phyloP scores from a whole-genome alignment of 495 filamentous ascomycete genomes.

The Penicillium longicatenatum region DNA sequence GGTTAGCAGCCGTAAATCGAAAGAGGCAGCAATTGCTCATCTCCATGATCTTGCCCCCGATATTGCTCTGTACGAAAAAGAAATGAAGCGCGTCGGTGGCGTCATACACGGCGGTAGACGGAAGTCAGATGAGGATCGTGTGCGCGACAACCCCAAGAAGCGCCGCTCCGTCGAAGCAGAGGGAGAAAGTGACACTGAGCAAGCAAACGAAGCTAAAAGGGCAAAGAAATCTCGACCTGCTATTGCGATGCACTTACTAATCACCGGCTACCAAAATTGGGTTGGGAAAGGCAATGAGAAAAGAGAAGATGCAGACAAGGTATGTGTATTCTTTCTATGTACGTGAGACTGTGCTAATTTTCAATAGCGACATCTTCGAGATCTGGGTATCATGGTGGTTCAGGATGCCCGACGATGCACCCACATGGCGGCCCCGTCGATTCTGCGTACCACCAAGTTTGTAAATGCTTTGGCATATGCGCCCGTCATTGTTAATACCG shows the following conservation, averaged over 20 bases:
- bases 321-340: constrained; percentile 43
- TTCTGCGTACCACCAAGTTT: constrained; percentile 92
- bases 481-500: constrained; percentile 69
- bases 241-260: constrained; percentile 68
- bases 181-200: constrained; percentile 56
- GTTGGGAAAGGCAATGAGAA: constrained; percentile 59
- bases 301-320: constrained; percentile 78
- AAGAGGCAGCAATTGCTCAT: constrained; percentile 73
- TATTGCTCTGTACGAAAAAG: constrained; percentile 88
- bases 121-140: constrained; percentile 52
- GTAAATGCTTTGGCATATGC: constrained; percentile 79
- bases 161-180: constrained; percentile 42
- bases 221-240: constrained; percentile 61
- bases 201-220: constrained; percentile 57
- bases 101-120: constrained; percentile 72
- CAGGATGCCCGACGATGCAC: constrained; percentile 73
- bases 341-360: constrained; percentile 22
- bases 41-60: constrained; percentile 78
- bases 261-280: constrained; percentile 83
- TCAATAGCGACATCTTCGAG: constrained; percentile 73
- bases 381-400: constrained; percentile 79
- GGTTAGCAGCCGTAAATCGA: constrained; percentile 81
- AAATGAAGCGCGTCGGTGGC: constrained; percentile 84
- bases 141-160: constrained; percentile 40
- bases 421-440: constrained; percentile 82